Evolutionary conservation across 2,329 filamentous ascomycete genomes (phyloP).

Genomic region (Beauveria sp.): DNA sequence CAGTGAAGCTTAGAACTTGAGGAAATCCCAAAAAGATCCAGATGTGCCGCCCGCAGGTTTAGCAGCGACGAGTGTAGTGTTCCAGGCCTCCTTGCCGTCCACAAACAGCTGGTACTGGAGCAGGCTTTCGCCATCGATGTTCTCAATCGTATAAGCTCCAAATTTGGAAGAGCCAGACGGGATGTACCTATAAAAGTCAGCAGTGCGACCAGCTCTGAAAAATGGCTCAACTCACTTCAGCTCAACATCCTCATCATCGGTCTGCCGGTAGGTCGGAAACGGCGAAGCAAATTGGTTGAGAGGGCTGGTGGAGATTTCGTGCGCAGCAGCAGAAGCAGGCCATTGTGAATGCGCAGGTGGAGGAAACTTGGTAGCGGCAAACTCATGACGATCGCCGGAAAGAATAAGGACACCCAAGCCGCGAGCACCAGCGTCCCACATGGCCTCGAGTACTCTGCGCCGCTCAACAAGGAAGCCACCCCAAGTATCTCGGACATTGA

Average conservation of each 20-base stretch:
- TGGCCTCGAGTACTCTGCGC: slow-evolving; percentile 71
- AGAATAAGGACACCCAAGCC: slow-evolving; percentile 75
- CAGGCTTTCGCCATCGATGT: slow-evolving; percentile 55
- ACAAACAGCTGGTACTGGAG: slow-evolving; percentile 77
- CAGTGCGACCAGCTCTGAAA: background rate
- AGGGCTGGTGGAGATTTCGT: slow-evolving; percentile 89
- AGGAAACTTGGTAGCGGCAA: slow-evolving; percentile 77
- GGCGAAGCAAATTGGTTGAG: slow-evolving; percentile 93
- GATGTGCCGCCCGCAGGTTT: slow-evolving; percentile 15
- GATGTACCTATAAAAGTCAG: slow-evolving; percentile 49
- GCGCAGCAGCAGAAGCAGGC: slow-evolving; percentile 58
- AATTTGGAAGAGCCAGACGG: slow-evolving; percentile 86
- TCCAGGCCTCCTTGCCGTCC: slow-evolving; percentile 75
- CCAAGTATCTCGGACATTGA: slow-evolving; percentile 88
- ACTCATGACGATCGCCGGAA: slow-evolving; percentile 93
- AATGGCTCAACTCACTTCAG: slow-evolving; percentile 59
- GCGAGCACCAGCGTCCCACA: slow-evolving; percentile 77
- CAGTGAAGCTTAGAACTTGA: slow-evolving; percentile 19
- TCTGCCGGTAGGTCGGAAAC: slow-evolving; percentile 72
- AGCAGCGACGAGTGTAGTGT: slow-evolving; percentile 44
- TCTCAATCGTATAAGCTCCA: slow-evolving; percentile 63
- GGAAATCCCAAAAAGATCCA: slow-evolving; percentile 40
- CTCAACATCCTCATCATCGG: slow-evolving; percentile 72
- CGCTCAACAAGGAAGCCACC: slow-evolving; percentile 83
- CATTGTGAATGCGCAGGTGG: slow-evolving; percentile 54